Percentiles rank a stretch among this genome's conserved stretches.
These are phyloP conservation scores for Allium sativum DNA, from an alignment of 106 monocot genomes.

Conservation along the genomic window DNA sequence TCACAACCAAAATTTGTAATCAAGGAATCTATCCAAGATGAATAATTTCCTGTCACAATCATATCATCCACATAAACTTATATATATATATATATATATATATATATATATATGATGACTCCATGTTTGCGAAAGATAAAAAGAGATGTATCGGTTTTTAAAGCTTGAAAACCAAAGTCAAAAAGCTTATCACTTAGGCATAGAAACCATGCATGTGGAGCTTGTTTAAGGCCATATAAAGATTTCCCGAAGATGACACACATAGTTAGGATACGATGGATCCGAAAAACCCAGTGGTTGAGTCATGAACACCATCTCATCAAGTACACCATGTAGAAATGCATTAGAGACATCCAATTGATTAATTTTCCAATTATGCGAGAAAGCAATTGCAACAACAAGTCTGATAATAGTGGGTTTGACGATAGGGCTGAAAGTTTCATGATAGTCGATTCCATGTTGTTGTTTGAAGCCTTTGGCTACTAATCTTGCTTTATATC, in stretches of 20 bases:
- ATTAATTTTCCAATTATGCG: neutral
- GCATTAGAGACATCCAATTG: constrained; percentile 16
- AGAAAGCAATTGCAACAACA: neutral
- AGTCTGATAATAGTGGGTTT: neutral
- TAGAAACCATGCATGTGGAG: neutral
- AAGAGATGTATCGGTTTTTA: neutral
- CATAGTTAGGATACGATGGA: neutral
- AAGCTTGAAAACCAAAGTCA: neutral
- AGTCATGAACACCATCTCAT: neutral
- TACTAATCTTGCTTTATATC: constrained; percentile 2
- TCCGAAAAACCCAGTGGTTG: constrained; percentile 5
- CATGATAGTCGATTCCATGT: neutral
- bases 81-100: too few relatives aligned
- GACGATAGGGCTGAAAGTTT: constrained; percentile 2
- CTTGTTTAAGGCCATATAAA: constrained; percentile 13
- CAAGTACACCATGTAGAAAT: constrained; percentile 1
- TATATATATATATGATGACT: neutral
- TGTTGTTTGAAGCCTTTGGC: constrained; percentile 3
- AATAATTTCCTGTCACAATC: neutral
- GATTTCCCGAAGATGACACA: constrained; percentile 3
- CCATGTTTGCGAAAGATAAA: neutral
- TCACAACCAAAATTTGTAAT: neutral
- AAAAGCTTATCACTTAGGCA: neutral
- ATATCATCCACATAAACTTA: constrained; percentile 9
- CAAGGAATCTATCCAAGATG: neutral